Evolutionary conservation across 495 filamentous ascomycete species (phyloP), one percentile per base, ranked within the genome.

Genomic region (Parathielavia hyrcaniae): DNA sequence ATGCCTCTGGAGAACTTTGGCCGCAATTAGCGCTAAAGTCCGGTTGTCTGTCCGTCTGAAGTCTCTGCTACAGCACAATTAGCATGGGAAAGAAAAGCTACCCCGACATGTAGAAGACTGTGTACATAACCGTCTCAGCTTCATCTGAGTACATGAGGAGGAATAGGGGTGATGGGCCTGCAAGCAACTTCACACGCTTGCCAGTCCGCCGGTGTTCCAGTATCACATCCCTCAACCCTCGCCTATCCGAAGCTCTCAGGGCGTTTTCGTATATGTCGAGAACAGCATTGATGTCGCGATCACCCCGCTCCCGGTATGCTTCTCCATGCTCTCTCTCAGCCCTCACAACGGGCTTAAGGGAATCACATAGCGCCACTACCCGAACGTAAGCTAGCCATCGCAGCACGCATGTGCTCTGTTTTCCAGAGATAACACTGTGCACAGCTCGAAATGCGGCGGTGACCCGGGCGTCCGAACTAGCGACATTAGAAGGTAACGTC

Each of bases 221-320:
- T 56, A 56, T 48, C 32, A 36, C 30, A 56, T 56, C 53, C 53
- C 53, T 56, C 43, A 39, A 56, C 32, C 16, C 53, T 48, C n/a
- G 41, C 19, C n/a, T 56, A 56, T 56, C 30, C 41, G 53, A 46
- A 39, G 30, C 13, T 55, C 46, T 46, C 45, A 23, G 58, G 30
- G 58, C 58, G 58, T 53, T 60, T 36, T 51, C 20, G 35, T 59
- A 59, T 36, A 59, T 59, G 38, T 53, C 44, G n/a, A 59, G 53
- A 41, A 53, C 52, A 40, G 51, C 45, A 54, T 43, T 55, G 36
- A 53, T 47, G 36, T 60, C 45, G 58, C 52, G 50, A 47, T 60
- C 43, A 44, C 51, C 43, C 9, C 43, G 35, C 51, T 50, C 45
- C 26, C 51, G 44, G 45, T 60, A 36, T 30, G 44, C 26, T 47